A percentile compares a stretch with the other conserved stretches of the same genome.
Evolutionary conservation across 352 stramenopile species (phyloP).

Genomic region (Phytophthora cajani): DNA sequence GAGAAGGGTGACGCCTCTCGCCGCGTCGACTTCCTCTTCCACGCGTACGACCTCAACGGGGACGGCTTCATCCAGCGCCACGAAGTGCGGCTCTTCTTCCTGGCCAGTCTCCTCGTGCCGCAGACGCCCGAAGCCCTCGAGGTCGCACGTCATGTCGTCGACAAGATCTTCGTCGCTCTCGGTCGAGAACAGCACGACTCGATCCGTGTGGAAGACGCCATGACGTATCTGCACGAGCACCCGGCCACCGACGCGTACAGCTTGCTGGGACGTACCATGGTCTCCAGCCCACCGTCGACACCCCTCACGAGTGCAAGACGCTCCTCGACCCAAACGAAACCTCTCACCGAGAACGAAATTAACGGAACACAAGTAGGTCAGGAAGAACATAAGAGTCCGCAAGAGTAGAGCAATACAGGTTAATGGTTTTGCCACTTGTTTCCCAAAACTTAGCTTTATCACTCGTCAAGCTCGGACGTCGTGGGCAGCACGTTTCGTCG

Average conservation of each 20-base stretch:
- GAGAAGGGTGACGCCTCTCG: conserved; percentile 65
- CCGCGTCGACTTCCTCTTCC: conserved; percentile 71
- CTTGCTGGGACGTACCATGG: conserved; percentile 75
- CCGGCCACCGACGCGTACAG: conserved; percentile 62
- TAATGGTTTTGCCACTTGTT: neutral
- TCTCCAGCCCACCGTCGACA: conserved; percentile 36
- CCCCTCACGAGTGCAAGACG: conserved; percentile 8
- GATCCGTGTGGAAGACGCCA: conserved; percentile 55
- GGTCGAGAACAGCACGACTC: conserved; percentile 44
- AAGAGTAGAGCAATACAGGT: conserved; percentile 3
- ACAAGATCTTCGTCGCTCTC: conserved; percentile 67
- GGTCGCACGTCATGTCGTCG: conserved; percentile 62
- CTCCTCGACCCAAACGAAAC: neutral
- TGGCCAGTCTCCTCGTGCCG: conserved; percentile 58
- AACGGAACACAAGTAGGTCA: neutral
- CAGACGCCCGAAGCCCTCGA: conserved; percentile 54
- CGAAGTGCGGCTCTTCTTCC: conserved; percentile 69
- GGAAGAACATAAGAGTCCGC: conserved; percentile 7
- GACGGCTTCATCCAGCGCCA: conserved; percentile 65
- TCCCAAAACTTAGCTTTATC: too few species aligned
- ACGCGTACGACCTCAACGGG: conserved; percentile 78
- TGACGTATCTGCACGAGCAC: conserved; percentile 56
- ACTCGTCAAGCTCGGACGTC: neutral
- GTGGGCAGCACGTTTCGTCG: conserved; percentile 31
- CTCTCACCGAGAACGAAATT: neutral